phyloP scores from a whole-genome alignment of 352 stramenopile species.

The Phytophthora ramorum region DNA sequence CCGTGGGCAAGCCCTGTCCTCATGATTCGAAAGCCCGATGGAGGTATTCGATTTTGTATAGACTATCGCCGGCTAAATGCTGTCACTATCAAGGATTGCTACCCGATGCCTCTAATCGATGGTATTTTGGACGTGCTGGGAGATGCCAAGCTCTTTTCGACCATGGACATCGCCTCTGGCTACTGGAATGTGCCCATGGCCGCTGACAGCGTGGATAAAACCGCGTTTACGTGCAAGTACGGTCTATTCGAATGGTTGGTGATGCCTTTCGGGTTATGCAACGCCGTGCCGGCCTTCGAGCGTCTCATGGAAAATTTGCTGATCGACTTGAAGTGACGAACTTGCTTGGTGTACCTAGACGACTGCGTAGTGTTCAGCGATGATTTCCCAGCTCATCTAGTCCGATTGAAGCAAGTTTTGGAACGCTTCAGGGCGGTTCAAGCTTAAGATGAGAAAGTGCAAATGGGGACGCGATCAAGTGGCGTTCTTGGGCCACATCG shows the following conservation, averaged over 20 bases:
- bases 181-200: background rate
- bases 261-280: slow-evolving; percentile 12
- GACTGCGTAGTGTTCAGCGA: background rate
- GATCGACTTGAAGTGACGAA: slow-evolving; percentile 1
- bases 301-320: slow-evolving; percentile 2
- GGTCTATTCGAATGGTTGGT: slow-evolving; percentile 4
- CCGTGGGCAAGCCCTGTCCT: slow-evolving; percentile 10
- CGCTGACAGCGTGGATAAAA: background rate
- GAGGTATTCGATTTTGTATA: slow-evolving; percentile 8
- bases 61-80: slow-evolving; percentile 17
- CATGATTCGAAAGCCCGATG: slow-evolving; percentile 6
- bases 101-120: slow-evolving; percentile 17
- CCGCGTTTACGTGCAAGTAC: background rate
- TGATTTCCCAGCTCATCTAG: background rate
- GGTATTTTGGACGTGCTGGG: slow-evolving; percentile 16
- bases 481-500: background rate
- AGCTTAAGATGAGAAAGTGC: slow-evolving; percentile 5
- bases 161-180: background rate
- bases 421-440: slow-evolving; percentile 6
- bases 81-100: slow-evolving; percentile 15
- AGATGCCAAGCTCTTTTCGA: slow-evolving; percentile 8
- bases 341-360: background rate
- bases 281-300: background rate
- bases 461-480: background rate
- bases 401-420: background rate